Conservation (phyloP, 257 asterid genomes). For the Solanum dulcamara region DNA sequence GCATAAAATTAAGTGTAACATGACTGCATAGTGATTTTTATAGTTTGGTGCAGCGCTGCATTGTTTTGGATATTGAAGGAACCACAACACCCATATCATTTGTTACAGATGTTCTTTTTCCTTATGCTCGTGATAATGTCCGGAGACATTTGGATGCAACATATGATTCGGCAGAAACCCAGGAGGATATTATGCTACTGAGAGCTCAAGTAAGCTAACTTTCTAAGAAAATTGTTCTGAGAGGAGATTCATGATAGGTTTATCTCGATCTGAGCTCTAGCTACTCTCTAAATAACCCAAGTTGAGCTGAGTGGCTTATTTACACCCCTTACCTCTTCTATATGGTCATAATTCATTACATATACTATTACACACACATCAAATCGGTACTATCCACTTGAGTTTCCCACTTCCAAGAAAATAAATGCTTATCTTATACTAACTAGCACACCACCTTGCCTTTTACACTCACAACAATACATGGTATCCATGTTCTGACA, state of each 20-base stretch:
- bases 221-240: background rate
- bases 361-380: background rate
- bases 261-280: background rate
- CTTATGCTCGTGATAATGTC: constrained; percentile 84
- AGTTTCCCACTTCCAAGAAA: background rate
- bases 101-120: constrained; percentile 82
- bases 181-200: constrained; percentile 63
- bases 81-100: constrained; percentile 95
- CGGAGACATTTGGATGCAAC: constrained; percentile 84
- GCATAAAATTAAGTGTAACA: background rate
- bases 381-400: background rate
- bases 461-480: background rate
- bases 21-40: background rate
- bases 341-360: background rate
- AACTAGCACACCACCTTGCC: background rate
- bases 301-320: background rate
- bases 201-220: constrained; percentile 58
- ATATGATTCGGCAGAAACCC: constrained; percentile 66
- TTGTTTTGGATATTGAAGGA: constrained; percentile 96
- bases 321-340: background rate
- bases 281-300: background rate
- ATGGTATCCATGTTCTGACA: background rate
- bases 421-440: background rate
- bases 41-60: constrained; percentile 49
- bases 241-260: background rate